These are phyloP conservation scores for Rutidosis leptorrhynchoides DNA, from an alignment of 129 eudicot genomes.

Conservation along the genomic window DNA sequence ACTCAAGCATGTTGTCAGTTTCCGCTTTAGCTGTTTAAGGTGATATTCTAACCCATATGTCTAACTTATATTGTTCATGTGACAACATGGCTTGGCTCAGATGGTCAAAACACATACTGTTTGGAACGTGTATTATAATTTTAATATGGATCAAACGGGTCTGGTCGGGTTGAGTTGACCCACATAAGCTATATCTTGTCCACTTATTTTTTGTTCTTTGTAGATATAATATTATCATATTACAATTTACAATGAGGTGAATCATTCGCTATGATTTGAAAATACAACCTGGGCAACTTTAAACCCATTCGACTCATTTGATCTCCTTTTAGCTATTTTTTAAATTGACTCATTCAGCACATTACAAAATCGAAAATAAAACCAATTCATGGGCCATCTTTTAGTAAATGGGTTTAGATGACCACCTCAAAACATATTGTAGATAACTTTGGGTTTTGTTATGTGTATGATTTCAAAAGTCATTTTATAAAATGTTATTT, in stretches of 20 bases:
- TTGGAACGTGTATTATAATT: too few relatives aligned
- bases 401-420: neutral
- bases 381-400: neutral
- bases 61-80: neutral
- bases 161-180: neutral
- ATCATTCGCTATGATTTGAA: too few relatives aligned
- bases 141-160: neutral
- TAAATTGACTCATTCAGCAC: neutral
- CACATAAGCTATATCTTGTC: neutral
- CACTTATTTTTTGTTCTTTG: neutral
- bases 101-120: neutral
- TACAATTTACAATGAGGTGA: too few relatives aligned
- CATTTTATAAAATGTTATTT: neutral
- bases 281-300: too few relatives aligned
- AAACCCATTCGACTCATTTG: neutral
- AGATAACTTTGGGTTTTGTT: too few relatives aligned
- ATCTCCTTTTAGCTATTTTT: neutral
- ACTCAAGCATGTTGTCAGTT: constrained; percentile 84
- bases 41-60: constrained; percentile 10
- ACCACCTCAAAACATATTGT: too few relatives aligned
- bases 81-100: neutral
- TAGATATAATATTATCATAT: neutral
- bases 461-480: too few relatives aligned
- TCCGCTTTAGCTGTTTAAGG: constrained; percentile 86
- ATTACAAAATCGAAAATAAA: neutral